Evolutionary conservation across 805 yeast species (phyloP), one percentile per base, ranked within the genome.

Genomic region (Pichia exigua): DNA sequence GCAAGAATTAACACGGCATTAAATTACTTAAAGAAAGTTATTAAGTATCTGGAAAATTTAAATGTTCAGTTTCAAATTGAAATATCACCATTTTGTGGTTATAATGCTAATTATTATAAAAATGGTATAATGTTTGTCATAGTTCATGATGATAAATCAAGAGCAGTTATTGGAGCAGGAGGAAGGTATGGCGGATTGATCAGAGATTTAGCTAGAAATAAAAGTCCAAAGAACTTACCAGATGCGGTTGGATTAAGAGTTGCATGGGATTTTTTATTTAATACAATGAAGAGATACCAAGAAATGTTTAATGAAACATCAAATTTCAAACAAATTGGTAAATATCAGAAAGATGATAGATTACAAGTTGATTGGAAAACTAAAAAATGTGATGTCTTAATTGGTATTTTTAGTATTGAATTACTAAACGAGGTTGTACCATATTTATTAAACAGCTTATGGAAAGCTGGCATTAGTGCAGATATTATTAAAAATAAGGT

Each of bases 101-200:
- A 87, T 67, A 89, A 89, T 58, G 78, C 84, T 32, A 77, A 82
- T 11, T 92, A 89, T 63, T 94, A 91, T 63, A 72, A 75, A 40
- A 81, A 82, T 18, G 95, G 95, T 0, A 69, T 91, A 2, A 89
- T 94, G 95, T 94, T 92, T 64, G 95, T 89, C 59, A 88, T 87
- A 0, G 78, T 89, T 1, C 78, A 81, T 56, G 85, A 87, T 50
- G 83, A 81, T 4, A 81, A 74, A 59, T 62, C 55, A 64, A 72
- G 61, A 51, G 57, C 71, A 7, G 73, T 84, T 32, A 71, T 94
- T 42, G 94, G 94, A 17, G 92, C 94, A 0, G 99, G 99, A 44
- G 99, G 99, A 2, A 73, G 99, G 50, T 94, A 90, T 63, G 98
- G 92, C 61, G 72, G 74, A 21, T 73, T 94, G 57, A 78, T 90